A percentile compares a stretch with the other conserved stretches of the same genome.
Evolutionary conservation across 2,329 filamentous ascomycete species (phyloP).

Genomic region (Seiridium cupressi): DNA sequence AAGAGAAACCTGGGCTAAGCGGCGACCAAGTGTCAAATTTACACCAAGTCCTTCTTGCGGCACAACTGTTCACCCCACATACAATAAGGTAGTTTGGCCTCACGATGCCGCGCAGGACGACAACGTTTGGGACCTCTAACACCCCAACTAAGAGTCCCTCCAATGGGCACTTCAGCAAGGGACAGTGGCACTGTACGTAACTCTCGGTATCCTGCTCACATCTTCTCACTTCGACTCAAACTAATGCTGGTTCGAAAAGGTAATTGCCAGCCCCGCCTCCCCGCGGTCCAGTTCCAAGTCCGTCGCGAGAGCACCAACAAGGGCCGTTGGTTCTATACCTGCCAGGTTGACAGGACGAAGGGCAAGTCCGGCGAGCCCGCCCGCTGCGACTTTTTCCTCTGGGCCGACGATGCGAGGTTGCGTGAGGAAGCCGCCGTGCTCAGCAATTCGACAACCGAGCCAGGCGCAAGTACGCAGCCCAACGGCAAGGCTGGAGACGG

Average conservation of each 20-base stretch:
- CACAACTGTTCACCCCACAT: too few relatives aligned
- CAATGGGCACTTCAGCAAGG: slow-evolving; percentile 9
- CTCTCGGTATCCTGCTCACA: too few relatives aligned
- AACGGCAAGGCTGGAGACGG: background rate
- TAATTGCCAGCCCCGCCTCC: slow-evolving; percentile 49
- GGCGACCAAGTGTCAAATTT: too few relatives aligned
- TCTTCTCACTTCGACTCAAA: background rate
- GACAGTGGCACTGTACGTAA: slow-evolving; percentile 20
- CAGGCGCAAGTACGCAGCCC: background rate
- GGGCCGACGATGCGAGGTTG: slow-evolving; percentile 49
- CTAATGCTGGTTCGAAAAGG: slow-evolving; percentile 26
- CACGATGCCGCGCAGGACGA: background rate
- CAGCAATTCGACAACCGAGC: slow-evolving; percentile 44
- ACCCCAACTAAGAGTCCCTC: slow-evolving; percentile 7
- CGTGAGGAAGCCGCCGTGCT: slow-evolving; percentile 44
- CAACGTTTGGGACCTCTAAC: slow-evolving; percentile 6
- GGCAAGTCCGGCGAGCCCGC: slow-evolving; percentile 21
- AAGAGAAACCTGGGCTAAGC: too few relatives aligned
- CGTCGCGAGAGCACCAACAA: slow-evolving; percentile 49
- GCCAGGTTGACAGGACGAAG: slow-evolving; percentile 40
- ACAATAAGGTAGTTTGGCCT: background rate
- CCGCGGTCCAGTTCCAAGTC: slow-evolving; percentile 46
- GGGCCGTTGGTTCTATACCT: slow-evolving; percentile 53
- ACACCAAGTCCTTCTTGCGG: too few relatives aligned
- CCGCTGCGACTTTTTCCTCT: slow-evolving; percentile 57